Conservation (phyloP, 176 grass and related monocot genomes). For the Oryza brachyantha region DNA sequence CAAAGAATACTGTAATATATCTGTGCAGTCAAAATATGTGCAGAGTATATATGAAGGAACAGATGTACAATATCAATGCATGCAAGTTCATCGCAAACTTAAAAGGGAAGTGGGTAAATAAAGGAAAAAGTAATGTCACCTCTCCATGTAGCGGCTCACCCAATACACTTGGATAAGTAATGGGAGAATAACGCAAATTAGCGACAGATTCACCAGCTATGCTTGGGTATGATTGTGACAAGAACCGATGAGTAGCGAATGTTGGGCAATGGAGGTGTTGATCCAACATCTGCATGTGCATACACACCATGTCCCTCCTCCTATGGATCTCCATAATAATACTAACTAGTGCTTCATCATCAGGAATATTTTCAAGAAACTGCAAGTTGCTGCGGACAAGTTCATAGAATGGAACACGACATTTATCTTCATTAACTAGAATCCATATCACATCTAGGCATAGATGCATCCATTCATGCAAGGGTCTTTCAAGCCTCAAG, state of each 20-base stretch:
- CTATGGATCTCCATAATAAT: slow-evolving; percentile 97
- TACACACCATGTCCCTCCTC: slow-evolving; percentile 98
- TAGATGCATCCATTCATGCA: slow-evolving; percentile 95
- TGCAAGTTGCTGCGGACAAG: slow-evolving; percentile 82
- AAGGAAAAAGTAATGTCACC: slow-evolving; percentile 43
- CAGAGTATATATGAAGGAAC: neutral
- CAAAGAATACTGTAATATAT: neutral
- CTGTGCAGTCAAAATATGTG: neutral
- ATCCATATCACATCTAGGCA: slow-evolving; percentile 89
- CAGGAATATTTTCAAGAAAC: slow-evolving; percentile 93
- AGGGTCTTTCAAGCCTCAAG: slow-evolving; percentile 65
- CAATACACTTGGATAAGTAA: slow-evolving; percentile 94
- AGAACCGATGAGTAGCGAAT: slow-evolving; percentile 88
- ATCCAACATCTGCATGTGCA: slow-evolving; percentile 99
- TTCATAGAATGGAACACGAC: slow-evolving; percentile 92
- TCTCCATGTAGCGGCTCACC: slow-evolving; percentile 96
- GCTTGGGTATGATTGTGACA: slow-evolving; percentile 90
- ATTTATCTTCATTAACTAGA: slow-evolving; percentile 83
- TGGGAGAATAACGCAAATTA: slow-evolving; percentile 89
- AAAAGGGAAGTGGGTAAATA: neutral
- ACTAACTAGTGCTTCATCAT: slow-evolving; percentile 86
- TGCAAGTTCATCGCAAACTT: slow-evolving; percentile 11
- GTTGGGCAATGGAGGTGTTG: slow-evolving; percentile 96
- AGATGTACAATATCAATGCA: neutral
- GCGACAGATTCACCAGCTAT: slow-evolving; percentile 88